These are phyloP conservation scores for Botrytis hyacinthi DNA, from an alignment of 2,329 filamentous ascomycete species.

Conservation along the genomic window DNA sequence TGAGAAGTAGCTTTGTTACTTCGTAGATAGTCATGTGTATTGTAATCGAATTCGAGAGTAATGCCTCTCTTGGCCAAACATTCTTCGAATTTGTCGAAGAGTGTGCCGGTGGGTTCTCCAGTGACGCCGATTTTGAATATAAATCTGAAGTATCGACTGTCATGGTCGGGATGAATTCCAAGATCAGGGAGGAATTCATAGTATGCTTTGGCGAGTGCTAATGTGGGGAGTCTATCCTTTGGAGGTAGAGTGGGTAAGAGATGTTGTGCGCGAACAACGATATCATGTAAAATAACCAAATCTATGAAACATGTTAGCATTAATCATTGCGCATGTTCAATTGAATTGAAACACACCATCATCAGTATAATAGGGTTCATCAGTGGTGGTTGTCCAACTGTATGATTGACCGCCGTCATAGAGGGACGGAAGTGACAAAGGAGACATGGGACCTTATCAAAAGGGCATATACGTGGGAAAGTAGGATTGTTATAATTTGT, in stretches of 20 bases:
- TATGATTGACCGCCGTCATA: constrained; percentile 23
- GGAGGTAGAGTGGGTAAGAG: constrained; percentile 57
- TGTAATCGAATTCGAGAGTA: constrained; percentile 59
- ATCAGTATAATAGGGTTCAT: constrained; percentile 56
- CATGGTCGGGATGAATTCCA: constrained; percentile 69
- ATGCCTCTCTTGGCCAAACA: constrained; percentile 70
- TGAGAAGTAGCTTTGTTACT: constrained; percentile 6
- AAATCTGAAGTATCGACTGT: constrained; percentile 73
- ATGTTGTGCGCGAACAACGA: constrained; percentile 69
- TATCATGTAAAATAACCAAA: constrained; percentile 73
- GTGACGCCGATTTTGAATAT: constrained; percentile 75
- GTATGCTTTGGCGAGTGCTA: constrained; percentile 79
- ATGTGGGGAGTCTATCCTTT: constrained; percentile 65
- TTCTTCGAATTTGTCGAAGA: constrained; percentile 69
- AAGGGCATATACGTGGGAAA: constrained; percentile 24
- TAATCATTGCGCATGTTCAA: constrained; percentile 6
- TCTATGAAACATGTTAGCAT: constrained; percentile 50
- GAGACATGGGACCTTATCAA: constrained; percentile 45
- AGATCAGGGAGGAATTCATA: constrained; percentile 70
- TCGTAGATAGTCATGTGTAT: constrained; percentile 25
- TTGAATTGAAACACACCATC: constrained; percentile 47
- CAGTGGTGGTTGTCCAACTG: constrained; percentile 19
- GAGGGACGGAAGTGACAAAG: constrained; percentile 34
- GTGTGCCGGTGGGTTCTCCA: constrained; percentile 49
- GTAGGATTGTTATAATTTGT: constrained; percentile 19